Percentiles rank a stretch among this genome's conserved stretches.
These are phyloP conservation scores for Paraconiothyrium sp. DNA, from an alignment of 2,329 filamentous ascomycete species.

Conservation along the genomic window DNA sequence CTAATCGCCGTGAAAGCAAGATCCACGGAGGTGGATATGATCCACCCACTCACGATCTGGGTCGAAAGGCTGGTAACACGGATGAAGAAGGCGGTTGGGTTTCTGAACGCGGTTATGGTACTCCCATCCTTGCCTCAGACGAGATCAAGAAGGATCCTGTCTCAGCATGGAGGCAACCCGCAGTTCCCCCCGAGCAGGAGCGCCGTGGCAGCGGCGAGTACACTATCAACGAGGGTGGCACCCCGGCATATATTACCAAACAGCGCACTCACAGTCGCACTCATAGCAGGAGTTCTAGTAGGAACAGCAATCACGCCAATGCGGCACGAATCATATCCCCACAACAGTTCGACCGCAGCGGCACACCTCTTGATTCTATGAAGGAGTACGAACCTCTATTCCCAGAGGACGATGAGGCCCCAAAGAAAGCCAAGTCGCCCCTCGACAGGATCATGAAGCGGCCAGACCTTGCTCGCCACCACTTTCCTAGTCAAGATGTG, in stretches of 20 bases:
- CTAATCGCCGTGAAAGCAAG: constrained; percentile 57
- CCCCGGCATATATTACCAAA: constrained; percentile 57
- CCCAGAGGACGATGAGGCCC: constrained; percentile 73
- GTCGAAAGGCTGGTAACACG: constrained; percentile 56
- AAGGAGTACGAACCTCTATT: constrained; percentile 97
- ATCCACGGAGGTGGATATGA: constrained; percentile 61
- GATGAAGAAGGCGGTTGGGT: constrained; percentile 60
- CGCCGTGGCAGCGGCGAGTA: constrained; percentile 65
- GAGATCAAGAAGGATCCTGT: constrained; percentile 80
- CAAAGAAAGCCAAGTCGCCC: constrained; percentile 61
- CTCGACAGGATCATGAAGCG: constrained; percentile 68
- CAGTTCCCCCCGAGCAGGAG: constrained; percentile 75
- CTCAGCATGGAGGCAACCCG: constrained; percentile 76
- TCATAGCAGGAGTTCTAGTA: constrained; percentile 57
- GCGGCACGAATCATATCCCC: constrained; percentile 37
- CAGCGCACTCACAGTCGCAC: constrained; percentile 63
- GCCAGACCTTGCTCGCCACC: constrained; percentile 60
- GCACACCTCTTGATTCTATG: constrained; percentile 83
- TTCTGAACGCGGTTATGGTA: constrained; percentile 70
- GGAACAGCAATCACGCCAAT: constrained; percentile 69
- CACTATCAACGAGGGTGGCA: constrained; percentile 56
- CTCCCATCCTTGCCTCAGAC: constrained; percentile 88
- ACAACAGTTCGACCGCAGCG: constrained; percentile 60
- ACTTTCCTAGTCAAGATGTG: constrained; percentile 93
- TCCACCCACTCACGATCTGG: constrained; percentile 62